Base-by-base conservation (phyloP, 306 rosid genomes). In the Pachyrhizus erosus region DNA sequence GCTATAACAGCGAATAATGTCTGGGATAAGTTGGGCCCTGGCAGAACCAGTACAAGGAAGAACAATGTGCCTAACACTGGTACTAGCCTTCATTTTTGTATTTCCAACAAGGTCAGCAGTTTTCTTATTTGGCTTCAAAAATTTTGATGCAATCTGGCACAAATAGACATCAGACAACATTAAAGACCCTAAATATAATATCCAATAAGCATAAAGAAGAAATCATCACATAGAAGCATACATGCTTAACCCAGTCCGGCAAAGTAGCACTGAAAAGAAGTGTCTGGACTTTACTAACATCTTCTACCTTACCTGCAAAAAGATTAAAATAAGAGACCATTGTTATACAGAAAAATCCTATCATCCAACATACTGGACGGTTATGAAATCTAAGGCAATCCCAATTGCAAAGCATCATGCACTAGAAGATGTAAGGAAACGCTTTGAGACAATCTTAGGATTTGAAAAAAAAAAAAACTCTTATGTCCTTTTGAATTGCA, bases 201-300 rank as follows among this genome's bases (percentile, higher is more conserved):
- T 58, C 49, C 7, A 34, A 58, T 17, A 57, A 10, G n/a, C 24
- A 33, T 14, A 74, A 79, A 57, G 42, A 80, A 79, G 67, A 67
- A 65, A 24, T 34, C 14, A 65, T 45, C 20, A 55, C 5, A 39
- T 13, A 49, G 69, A 68, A 42, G 64, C 70, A 67, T 80, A 95
- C 98, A 37, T 88, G 71, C 79, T 95, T 91, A 80, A 95, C 97
- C 99, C 98, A 93, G 52, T 15, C 66, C 11, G 99, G 99, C 83
- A 95, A 85, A 20, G 99, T 95, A 60, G 98, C 96, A 72, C 99
- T 95, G 87, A 95, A 95, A 60, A 95, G 98, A 76, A 93, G 96
- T n/a, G 99, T 95, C 89, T 95, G 99, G 74, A 95, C 98, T 82
- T 86, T 87, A 86, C 61, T 88, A 42, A 80, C 81, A 87, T 95